phyloP scores from a whole-genome alignment of 352 stramenopile genomes.

The Pythium pyrilobum region DNA sequence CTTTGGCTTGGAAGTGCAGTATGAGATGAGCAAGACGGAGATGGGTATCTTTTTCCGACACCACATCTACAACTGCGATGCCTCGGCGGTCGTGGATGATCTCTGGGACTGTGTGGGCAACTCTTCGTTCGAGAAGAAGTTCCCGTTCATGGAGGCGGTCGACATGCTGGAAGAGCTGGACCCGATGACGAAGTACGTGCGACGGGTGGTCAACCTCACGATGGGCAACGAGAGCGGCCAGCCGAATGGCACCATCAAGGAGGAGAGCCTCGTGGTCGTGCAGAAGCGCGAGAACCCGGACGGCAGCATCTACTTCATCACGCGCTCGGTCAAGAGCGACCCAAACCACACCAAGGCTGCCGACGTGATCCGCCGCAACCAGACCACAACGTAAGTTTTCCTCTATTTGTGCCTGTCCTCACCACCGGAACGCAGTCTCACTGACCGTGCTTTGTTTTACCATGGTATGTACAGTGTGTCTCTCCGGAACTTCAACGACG shows the following conservation, averaged over 20 bases:
- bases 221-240: constrained; percentile 67
- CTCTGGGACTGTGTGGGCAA: constrained; percentile 77
- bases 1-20: constrained; percentile 85
- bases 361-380: constrained; percentile 71
- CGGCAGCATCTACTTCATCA: constrained; percentile 65
- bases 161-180: constrained; percentile 76
- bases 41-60: constrained; percentile 86
- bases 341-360: constrained; percentile 56
- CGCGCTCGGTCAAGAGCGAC: constrained; percentile 59
- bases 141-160: constrained; percentile 71
- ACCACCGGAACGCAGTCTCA: too few relatives aligned
- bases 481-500: constrained; percentile 75
- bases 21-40: constrained; percentile 84
- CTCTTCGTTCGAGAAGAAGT: constrained; percentile 73
- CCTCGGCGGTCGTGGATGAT: constrained; percentile 60
- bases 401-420: too few relatives aligned
- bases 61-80: constrained; percentile 76
- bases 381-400: constrained; percentile 64
- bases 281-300: constrained; percentile 79
- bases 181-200: constrained; percentile 76
- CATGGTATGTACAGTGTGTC: constrained; percentile 50
- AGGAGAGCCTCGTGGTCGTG: constrained; percentile 69
- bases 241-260: constrained; percentile 75
- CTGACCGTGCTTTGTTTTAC: too few relatives aligned
- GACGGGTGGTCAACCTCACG: constrained; percentile 73